Evolutionary conservation across 352 stramenopile species (phyloP), one percentile per base, ranked within the genome.

Genomic region (Pythium sukuiense): DNA sequence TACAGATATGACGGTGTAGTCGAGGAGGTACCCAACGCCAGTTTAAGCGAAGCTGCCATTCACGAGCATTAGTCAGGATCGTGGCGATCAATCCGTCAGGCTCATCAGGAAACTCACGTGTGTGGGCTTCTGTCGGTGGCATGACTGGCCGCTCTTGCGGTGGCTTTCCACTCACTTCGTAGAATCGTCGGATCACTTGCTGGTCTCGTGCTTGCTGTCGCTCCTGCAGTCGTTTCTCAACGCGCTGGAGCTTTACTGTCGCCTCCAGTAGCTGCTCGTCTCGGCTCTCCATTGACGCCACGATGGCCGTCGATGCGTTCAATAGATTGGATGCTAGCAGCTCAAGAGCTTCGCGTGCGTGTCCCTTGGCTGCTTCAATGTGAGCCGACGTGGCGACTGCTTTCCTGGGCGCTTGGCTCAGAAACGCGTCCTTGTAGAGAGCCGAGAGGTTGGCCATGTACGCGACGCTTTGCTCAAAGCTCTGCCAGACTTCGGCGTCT

Each of bases 271-370:
- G 33, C 20, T 60, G 30, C n/a, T 72, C 54, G 13, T 72, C 77
- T 67, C 87, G 77, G 9, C 52, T 73, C 48, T 85, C 77, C 30
- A 89, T 68, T 3, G 39, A 52, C 32, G 61, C 65, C 43, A 84
- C 53, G 30, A 89, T 59, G 3, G 73, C 69, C 27, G 69, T 78
- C 39, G 80, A 79, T 7, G 69, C 71, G 43, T 83, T 81, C 20
- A 89, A 61, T 37, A 89, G 27, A 49, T 87, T 89, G 11, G 79
- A 83, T n/a, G 77, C 77, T 13, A 87, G 73, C 35, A 89, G 63
- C 56, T 87, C 78, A 8, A 89, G 63, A 8, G 73, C 80, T 55
- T 89, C 73, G 26, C 77, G 73, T 13, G 79, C 69, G 54, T 89
- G 81, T 6, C 71, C 65, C 53, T 77, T 77, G 24, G 73, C 79